Percentiles rank a stretch among this genome's conserved stretches.
Conservation (phyloP, 768 basidiomycete species). For the Cyclocybe cylindracea region DNA sequence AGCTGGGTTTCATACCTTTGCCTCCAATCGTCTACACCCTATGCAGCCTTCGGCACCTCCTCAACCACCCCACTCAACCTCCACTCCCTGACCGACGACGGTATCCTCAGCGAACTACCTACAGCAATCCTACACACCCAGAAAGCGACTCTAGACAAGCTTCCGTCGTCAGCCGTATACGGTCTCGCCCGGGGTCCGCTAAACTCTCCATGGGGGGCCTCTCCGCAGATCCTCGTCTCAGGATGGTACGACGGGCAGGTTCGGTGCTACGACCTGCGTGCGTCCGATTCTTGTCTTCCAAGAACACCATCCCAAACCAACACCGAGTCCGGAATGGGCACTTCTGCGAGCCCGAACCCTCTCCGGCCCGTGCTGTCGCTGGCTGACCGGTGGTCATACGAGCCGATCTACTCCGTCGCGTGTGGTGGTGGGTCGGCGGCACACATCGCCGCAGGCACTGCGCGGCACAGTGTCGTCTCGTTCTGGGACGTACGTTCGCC, state of each 20-base stretch:
- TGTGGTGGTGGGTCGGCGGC: conserved; percentile 69
- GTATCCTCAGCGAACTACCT: conserved; percentile 44
- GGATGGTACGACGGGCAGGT: conserved; percentile 85
- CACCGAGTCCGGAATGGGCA: conserved; percentile 8
- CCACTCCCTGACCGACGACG: conserved; percentile 49
- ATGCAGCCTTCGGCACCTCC: conserved; percentile 68
- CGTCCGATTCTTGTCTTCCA: conserved; percentile 23
- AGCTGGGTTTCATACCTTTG: conserved; percentile 69
- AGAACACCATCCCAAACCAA: conserved; percentile 1
- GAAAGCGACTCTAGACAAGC: conserved; percentile 20
- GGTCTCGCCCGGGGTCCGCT: conserved; percentile 63
- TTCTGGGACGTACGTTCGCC: conserved; percentile 81
- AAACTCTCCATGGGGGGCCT: conserved; percentile 67
- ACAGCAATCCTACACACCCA: conserved; percentile 47
- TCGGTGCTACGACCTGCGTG: conserved; percentile 74
- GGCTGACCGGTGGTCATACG: conserved; percentile 66
- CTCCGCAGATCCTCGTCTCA: conserved; percentile 70
- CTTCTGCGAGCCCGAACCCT: conserved; percentile 26
- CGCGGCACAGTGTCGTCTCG: conserved; percentile 74
- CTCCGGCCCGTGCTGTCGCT: conserved; percentile 63
- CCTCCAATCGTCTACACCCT: conserved; percentile 50
- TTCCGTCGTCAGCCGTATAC: conserved; percentile 63
- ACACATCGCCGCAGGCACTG: conserved; percentile 75
- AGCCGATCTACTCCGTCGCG: conserved; percentile 76
- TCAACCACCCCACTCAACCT: conserved; percentile 60